These are phyloP conservation scores for Thraustochytrium striatum DNA, from an alignment of 352 stramenopile genomes.

Conservation along the genomic window DNA sequence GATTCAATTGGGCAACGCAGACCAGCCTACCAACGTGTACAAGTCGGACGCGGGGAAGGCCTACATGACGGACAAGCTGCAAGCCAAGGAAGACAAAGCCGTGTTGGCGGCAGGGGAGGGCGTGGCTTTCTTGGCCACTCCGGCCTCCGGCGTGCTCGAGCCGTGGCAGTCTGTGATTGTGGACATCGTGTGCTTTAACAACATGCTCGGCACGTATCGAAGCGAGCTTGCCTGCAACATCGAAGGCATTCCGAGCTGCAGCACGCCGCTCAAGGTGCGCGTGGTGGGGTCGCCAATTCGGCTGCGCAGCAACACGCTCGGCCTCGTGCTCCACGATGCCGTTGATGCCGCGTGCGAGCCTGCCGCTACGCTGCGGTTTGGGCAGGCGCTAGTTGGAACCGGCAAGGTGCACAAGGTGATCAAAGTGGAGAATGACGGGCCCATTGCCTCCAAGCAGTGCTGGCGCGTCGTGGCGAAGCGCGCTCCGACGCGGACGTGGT, in stretches of 20 bases:
- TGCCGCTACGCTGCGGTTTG: conserved; percentile 10
- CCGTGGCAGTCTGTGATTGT: conserved; percentile 35
- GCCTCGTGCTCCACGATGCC: not conserved
- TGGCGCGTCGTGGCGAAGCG: conserved; percentile 40
- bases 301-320: not conserved
- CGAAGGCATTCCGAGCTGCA: not conserved
- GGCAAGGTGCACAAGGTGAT: conserved; percentile 7
- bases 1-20: too few species aligned
- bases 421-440: conserved; percentile 26
- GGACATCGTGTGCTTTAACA: conserved; percentile 40
- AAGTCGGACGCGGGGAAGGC: not conserved
- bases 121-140: conserved; percentile 13
- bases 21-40: not conserved
- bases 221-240: conserved; percentile 21
- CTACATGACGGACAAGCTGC: conserved; percentile 8
- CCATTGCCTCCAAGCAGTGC: not conserved
- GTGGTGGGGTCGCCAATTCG: conserved; percentile 11
- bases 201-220: conserved; percentile 23
- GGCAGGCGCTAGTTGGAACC: conserved; percentile 21
- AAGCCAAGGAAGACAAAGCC: not conserved
- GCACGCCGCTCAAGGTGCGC: not conserved
- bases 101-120: not conserved
- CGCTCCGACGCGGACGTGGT: conserved; percentile 5
- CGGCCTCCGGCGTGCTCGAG: not conserved
- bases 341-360: not conserved